Percentiles rank a stretch among this genome's conserved stretches.
phyloP scores from a whole-genome alignment of 2,329 filamentous ascomycete genomes.

The Pseudocercospora cruenta region DNA sequence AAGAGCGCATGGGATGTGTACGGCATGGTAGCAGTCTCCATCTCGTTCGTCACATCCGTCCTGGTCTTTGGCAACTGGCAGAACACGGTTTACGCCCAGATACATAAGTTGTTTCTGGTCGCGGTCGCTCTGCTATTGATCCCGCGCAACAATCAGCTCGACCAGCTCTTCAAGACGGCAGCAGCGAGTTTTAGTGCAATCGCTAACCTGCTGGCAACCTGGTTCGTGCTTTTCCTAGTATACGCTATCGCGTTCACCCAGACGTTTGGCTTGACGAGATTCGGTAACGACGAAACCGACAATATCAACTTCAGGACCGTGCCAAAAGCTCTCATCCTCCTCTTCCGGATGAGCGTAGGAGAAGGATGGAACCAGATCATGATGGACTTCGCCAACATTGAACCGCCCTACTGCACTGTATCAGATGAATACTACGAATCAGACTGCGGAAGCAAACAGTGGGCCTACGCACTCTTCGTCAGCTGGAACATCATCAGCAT shows the following conservation, averaged over 20 bases:
- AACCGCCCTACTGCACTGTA: constrained; percentile 78
- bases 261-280: constrained; percentile 90
- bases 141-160: constrained; percentile 92
- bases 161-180: constrained; percentile 98
- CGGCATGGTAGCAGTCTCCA: constrained; percentile 76
- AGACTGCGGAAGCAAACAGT: constrained; percentile 88
- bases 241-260: constrained; percentile 97
- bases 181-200: constrained; percentile 91
- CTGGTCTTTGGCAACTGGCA: constrained; percentile 67
- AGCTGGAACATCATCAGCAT: constrained; percentile 99
- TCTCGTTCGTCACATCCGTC: constrained; percentile 80
- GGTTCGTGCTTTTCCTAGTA: constrained; percentile 95
- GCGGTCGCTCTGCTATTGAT: constrained; percentile 88
- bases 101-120: constrained; percentile 94
- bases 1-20: constrained; percentile 96
- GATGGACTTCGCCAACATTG: constrained; percentile 87
- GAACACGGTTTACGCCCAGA: constrained; percentile 67
- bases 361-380: constrained; percentile 97
- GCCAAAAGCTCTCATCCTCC: constrained; percentile 86
- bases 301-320: constrained; percentile 94
- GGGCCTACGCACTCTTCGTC: constrained; percentile 89
- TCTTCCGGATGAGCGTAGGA: constrained; percentile 90
- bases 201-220: constrained; percentile 88
- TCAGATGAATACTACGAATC: constrained; percentile 75
- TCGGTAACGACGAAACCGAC: constrained; percentile 70